These are phyloP conservation scores for Chimonanthus praecox DNA, from an alignment of 164 flowering plant species.

Conservation along the genomic window DNA sequence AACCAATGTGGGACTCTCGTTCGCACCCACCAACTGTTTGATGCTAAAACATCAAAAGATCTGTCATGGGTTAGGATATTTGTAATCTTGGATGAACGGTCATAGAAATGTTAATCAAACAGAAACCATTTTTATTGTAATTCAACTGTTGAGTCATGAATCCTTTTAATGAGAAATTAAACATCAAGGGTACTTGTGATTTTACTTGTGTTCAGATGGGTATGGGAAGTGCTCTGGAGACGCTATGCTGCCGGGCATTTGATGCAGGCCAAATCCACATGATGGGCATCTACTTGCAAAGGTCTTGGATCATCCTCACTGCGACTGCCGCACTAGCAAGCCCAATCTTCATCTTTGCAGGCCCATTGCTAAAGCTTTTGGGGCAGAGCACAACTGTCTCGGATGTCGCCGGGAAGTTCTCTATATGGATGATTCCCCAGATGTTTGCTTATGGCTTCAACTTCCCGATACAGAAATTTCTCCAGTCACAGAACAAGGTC, in stretches of 20 bases:
- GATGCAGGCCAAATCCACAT: constrained; percentile 71
- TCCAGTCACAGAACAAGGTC: constrained; percentile 32
- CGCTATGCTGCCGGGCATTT: constrained; percentile 77
- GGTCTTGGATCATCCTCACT: constrained; percentile 67
- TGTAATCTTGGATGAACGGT: no score
- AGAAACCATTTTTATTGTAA: no score
- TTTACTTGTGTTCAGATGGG: constrained; percentile 40
- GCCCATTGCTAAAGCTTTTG: constrained; percentile 5
- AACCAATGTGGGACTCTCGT: no score
- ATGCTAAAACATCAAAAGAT: no score
- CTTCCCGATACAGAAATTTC: constrained; percentile 14
- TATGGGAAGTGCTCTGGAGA: constrained; percentile 86
- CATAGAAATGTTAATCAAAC: no score
- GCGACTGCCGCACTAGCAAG: constrained; percentile 1
- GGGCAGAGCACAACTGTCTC: constrained; percentile 9
- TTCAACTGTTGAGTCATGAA: no score
- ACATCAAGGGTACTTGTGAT: not conserved
- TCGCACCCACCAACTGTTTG: no score
- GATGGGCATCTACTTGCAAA: constrained; percentile 84
- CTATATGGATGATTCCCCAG: constrained; percentile 16
- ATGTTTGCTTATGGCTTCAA: constrained; percentile 11
- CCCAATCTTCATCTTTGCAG: constrained; percentile 8
- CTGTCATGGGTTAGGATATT: no score
- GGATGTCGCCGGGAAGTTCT: constrained; percentile 8
- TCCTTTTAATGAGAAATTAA: no score